phyloP scores from a whole-genome alignment of 1,284 basidiomycete species.

The Somion occarium region DNA sequence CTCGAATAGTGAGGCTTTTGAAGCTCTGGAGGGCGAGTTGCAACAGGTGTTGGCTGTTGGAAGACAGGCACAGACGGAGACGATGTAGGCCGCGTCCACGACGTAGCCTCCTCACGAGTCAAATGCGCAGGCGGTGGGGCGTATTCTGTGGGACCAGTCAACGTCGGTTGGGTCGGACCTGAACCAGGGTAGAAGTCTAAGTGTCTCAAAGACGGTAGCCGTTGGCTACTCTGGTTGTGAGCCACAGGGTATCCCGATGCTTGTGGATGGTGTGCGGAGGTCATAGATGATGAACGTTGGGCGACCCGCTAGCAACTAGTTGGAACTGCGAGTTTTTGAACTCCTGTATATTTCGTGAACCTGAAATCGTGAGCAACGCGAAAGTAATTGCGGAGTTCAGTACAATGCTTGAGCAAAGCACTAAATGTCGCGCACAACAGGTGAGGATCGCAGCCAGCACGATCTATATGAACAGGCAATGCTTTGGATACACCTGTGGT shows the following conservation, averaged over 20 bases:
- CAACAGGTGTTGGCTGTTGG: slow-evolving; percentile 16
- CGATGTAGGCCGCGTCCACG: slow-evolving; percentile 18
- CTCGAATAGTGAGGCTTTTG: slow-evolving; percentile 18
- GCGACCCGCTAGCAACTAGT: background rate
- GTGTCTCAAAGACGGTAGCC: slow-evolving; percentile 63
- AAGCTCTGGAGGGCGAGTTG: slow-evolving; percentile 17
- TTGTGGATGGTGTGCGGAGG: slow-evolving; percentile 28
- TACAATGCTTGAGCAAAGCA: background rate
- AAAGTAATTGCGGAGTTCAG: background rate
- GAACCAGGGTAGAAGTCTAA: slow-evolving; percentile 50
- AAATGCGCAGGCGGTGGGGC: slow-evolving; percentile 12
- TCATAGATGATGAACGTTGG: slow-evolving; percentile 20
- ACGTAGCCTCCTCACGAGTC: slow-evolving; percentile 20
- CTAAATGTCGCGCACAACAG: background rate
- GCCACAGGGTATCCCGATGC: slow-evolving; percentile 27
- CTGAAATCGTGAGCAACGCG: slow-evolving; percentile 12
- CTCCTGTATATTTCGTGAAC: background rate
- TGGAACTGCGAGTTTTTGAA: background rate
- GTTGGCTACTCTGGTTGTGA: slow-evolving; percentile 37
- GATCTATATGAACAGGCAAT: background rate
- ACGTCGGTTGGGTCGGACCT: slow-evolving; percentile 16
- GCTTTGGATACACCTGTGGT: background rate
- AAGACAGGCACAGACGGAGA: slow-evolving; percentile 10
- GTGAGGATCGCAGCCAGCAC: background rate
- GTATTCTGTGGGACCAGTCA: slow-evolving; percentile 13